phyloP scores from a whole-genome alignment of 2,329 filamentous ascomycete genomes.

The Leptographium radiaticola region DNA sequence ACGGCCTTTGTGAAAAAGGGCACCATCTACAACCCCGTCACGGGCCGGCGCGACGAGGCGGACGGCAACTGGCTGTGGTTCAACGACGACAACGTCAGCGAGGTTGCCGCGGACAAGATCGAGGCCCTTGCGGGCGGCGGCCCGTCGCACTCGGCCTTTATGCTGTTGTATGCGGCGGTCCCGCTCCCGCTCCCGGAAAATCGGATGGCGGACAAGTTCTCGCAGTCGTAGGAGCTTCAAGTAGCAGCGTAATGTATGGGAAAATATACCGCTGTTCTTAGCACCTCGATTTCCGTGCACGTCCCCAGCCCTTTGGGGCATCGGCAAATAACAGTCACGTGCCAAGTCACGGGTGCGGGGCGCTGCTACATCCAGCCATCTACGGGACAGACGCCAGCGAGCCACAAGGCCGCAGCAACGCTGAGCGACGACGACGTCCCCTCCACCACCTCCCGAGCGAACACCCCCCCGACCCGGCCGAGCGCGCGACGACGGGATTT shows the following conservation, averaged over 20 bases:
- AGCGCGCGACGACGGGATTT: neutral
- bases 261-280: too few relatives aligned
- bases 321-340: too few relatives aligned
- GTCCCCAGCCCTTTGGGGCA: too few relatives aligned
- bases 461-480: neutral
- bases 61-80: conserved; percentile 99
- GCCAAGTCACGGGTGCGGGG: neutral
- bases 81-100: conserved; percentile 93
- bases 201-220: conserved; percentile 6
- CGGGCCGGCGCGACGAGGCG: conserved; percentile 65
- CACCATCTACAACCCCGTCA: conserved; percentile 55
- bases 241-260: too few relatives aligned
- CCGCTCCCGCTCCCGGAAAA: conserved; percentile 46
- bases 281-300: too few relatives aligned
- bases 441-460: neutral
- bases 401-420: neutral
- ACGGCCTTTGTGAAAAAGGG: conserved; percentile 96
- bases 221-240: conserved; percentile 3
- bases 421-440: neutral
- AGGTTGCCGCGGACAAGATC: conserved; percentile 86
- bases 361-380: neutral
- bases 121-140: conserved; percentile 81
- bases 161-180: conserved; percentile 66
- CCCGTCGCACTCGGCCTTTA: conserved; percentile 71
- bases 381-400: neutral